phyloP scores from a whole-genome alignment of 371 early-diverging fungal species.

The Fennellomyces sp. region DNA sequence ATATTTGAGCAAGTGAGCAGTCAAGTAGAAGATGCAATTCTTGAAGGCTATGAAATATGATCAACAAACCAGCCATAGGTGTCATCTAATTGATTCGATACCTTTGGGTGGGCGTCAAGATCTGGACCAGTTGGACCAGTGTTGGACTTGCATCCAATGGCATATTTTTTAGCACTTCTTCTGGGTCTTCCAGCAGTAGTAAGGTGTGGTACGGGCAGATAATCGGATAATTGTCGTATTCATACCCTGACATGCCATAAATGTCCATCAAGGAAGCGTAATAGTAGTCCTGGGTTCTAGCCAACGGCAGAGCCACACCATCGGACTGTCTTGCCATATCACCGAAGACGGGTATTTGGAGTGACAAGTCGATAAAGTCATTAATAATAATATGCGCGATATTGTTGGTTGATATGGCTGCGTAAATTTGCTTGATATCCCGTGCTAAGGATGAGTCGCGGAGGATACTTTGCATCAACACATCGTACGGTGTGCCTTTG shows the following conservation, averaged over 20 bases:
- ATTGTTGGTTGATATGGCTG: constrained; percentile 53
- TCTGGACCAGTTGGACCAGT: constrained; percentile 81
- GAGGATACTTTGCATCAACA: constrained; percentile 43
- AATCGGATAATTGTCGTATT: constrained; percentile 70
- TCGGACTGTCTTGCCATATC: constrained; percentile 8
- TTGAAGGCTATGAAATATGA: constrained; percentile 56
- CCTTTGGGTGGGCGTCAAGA: constrained; percentile 87
- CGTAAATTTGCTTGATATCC: constrained; percentile 64
- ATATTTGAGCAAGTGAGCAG: constrained; percentile 90
- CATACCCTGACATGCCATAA: constrained; percentile 58
- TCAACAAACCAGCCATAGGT: neutral
- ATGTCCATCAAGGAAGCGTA: constrained; percentile 43
- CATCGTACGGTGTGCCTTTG: constrained; percentile 45
- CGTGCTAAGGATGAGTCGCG: constrained; percentile 55
- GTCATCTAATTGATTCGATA: constrained; percentile 16
- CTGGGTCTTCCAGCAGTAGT: constrained; percentile 81
- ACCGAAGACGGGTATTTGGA: constrained; percentile 64
- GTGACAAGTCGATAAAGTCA: constrained; percentile 76
- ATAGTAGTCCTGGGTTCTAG: constrained; percentile 19
- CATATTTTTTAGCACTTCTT: constrained; percentile 77
- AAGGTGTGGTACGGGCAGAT: constrained; percentile 88
- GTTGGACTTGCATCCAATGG: constrained; percentile 87
- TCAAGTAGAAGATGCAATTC: constrained; percentile 81
- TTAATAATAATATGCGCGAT: constrained; percentile 76
- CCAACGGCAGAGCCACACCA: constrained; percentile 2